Base-by-base conservation (phyloP, 2,329 filamentous ascomycete genomes). In the Hypomyces perniciosus region DNA sequence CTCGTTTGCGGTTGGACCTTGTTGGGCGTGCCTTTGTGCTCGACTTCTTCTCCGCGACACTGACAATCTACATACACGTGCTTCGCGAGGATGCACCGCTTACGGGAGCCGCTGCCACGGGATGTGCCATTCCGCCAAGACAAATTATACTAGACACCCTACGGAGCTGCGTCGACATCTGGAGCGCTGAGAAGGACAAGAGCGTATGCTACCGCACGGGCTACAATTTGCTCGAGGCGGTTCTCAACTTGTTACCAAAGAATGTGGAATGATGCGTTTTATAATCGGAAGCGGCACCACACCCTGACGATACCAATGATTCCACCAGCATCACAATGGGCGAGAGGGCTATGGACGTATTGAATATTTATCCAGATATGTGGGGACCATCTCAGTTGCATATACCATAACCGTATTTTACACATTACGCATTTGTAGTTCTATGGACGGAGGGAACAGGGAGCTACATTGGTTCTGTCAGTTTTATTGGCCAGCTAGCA, bases 71-170 rank as follows among this genome's bases (percentile, higher is more conserved):
- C 33, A 59, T 68, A 5, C 66, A 68, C 51, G 61, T 69, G 28
- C 56, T 69, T 35, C 62, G 67, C 20, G 57, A 61, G 48, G 67
- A 69, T 44, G 65, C 64, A 29, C 66, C 65, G 3, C 54, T 68
- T 4, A 62, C 65, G 8, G 61, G 54, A 8, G 59, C 59, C 2
- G 55, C 59, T 5, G 57, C 55, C 8, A 60, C 58, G 38, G 61
- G 59, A 6, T 66, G 62, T 33, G 54, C 59, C 20, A 64, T 69
- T 29, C 66, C 65, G 3, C 66, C 64, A 8, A 56, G 66, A 4
- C 65, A 68, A 46, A 63, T 68, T 12, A 68, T 69, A 9, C 55
- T 68, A 6, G 66, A 69, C 26, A 68, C 64, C 0, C 40, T 68
- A 13, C 56, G 55, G 44, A 64, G 59, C 48, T 69, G 66, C 42